Evolutionary conservation across 139 green algal genomes (phyloP).

Genomic region (Haematococcus lacustris): DNA sequence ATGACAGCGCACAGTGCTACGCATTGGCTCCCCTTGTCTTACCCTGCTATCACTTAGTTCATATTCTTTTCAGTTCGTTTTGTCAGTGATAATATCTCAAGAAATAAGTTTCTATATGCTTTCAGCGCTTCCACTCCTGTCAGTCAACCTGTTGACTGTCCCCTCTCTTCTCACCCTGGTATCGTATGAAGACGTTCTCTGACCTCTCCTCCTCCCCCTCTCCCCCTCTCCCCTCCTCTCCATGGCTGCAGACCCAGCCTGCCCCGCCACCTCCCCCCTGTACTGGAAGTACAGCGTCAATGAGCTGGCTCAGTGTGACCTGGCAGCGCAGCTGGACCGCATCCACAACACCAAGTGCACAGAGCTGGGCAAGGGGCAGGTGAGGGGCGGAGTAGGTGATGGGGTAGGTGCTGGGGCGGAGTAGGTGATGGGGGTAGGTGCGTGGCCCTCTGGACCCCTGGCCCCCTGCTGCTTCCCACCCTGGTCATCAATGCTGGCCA

Average conservation of each 20-base stretch:
- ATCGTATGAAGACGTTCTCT: too few species aligned
- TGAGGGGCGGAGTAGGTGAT: too few species aligned
- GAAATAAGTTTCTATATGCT: background rate
- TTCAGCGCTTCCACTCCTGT: background rate
- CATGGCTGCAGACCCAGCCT: slow-evolving; percentile 32
- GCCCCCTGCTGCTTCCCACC: background rate
- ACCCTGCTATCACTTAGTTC: too few species aligned
- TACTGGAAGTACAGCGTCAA: slow-evolving; percentile 91
- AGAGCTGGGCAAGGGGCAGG: slow-evolving; percentile 52
- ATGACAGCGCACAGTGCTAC: too few species aligned
- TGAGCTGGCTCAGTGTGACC: slow-evolving; percentile 69
- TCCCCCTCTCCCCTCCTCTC: too few species aligned
- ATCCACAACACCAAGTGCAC: slow-evolving; percentile 78
- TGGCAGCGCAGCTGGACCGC: slow-evolving; percentile 62
- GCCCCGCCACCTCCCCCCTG: slow-evolving; percentile 13
- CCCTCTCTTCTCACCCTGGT: too few species aligned
- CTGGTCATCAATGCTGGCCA: background rate
- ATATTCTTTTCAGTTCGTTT: too few species aligned
- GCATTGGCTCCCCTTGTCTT: background rate
- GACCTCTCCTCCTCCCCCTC: too few species aligned
- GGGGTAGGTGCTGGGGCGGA: slow-evolving; percentile 1
- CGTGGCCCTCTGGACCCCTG: too few species aligned
- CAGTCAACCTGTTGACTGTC: background rate
- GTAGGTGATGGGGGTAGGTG: background rate
- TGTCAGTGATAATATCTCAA: background rate